These are phyloP conservation scores for Acephala macrosclerotiorum DNA, from an alignment of 2,329 filamentous ascomycete species.

Conservation along the genomic window DNA sequence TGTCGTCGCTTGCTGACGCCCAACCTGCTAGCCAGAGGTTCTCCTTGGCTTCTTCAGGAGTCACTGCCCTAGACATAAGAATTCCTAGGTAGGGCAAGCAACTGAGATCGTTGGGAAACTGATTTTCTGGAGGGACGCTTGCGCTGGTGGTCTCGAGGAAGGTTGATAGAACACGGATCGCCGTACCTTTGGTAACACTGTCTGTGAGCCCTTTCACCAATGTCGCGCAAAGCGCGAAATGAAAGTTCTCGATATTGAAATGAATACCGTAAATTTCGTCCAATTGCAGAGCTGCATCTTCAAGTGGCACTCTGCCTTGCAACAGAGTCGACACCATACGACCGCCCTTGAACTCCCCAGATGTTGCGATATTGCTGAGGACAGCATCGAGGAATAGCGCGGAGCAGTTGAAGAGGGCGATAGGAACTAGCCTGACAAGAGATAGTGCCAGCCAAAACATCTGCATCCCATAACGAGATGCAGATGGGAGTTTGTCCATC, in stretches of 20 bases:
- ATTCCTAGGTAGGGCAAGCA: slow-evolving; percentile 64
- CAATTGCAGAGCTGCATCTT: slow-evolving; percentile 66
- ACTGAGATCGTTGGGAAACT: slow-evolving; percentile 41
- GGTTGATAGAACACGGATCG: slow-evolving; percentile 66
- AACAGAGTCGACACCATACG: slow-evolving; percentile 67
- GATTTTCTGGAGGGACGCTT: slow-evolving; percentile 36
- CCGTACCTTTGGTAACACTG: slow-evolving; percentile 63
- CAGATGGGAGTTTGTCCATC: slow-evolving; percentile 72
- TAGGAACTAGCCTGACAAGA: slow-evolving; percentile 68
- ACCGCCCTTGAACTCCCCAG: slow-evolving; percentile 64
- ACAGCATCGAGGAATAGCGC: slow-evolving; percentile 71
- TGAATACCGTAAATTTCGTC: slow-evolving; percentile 72
- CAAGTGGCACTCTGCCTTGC: slow-evolving; percentile 65
- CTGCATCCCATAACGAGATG: slow-evolving; percentile 72
- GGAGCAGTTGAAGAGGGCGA: slow-evolving; percentile 69
- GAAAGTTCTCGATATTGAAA: slow-evolving; percentile 70
- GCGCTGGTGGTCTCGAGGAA: slow-evolving; percentile 62
- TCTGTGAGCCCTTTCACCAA: slow-evolving; percentile 70
- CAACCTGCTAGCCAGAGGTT: slow-evolving; percentile 67
- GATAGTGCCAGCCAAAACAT: slow-evolving; percentile 76
- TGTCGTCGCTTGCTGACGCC: slow-evolving; percentile 52
- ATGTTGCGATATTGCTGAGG: slow-evolving; percentile 67
- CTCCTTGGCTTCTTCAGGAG: slow-evolving; percentile 66
- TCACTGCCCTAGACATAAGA: slow-evolving; percentile 63
- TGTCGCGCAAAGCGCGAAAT: slow-evolving; percentile 71